Conservation (phyloP, 768 basidiomycete genomes). For the Pleurotus djamor region DNA sequence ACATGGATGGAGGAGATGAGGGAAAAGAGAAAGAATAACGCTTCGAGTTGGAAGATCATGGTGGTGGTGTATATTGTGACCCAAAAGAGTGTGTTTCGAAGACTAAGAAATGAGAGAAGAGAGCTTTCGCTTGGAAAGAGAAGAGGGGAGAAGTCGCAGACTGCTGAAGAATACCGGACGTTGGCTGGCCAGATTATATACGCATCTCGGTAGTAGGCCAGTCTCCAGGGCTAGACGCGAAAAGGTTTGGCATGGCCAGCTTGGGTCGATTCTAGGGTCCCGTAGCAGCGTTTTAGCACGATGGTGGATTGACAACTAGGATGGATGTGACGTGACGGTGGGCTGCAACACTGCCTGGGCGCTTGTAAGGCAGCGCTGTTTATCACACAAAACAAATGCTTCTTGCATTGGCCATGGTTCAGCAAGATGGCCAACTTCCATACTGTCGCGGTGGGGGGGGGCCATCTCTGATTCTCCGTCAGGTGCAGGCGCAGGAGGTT, state of each 20-base stretch:
- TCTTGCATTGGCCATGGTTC: no score
- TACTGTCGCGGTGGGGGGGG: no score
- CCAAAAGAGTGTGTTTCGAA: slow-evolving; percentile 2
- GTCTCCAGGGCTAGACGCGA: not conserved
- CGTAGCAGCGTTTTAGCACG: not conserved
- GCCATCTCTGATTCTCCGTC: no score
- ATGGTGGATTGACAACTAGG: not conserved
- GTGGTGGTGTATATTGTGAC: not conserved
- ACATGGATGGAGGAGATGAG: not conserved
- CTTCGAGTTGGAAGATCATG: slow-evolving; percentile 7
- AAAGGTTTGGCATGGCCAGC: not conserved
- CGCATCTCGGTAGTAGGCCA: not conserved
- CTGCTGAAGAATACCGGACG: not conserved
- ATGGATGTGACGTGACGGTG: not conserved
- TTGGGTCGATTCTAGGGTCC: not conserved
- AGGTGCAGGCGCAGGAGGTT: no score
- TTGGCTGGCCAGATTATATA: not conserved
- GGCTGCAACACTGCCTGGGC: no score
- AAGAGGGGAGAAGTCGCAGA: slow-evolving; percentile 99
- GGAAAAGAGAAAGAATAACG: not conserved
- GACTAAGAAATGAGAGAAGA: not conserved
- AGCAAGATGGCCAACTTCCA: no score
- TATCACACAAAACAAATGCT: no score
- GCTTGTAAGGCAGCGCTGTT: no score
- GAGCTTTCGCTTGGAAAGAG: slow-evolving; percentile 75